These are phyloP conservation scores for Isabelozyma heimii DNA, from an alignment of 805 yeast genomes.

Conservation along the genomic window DNA sequence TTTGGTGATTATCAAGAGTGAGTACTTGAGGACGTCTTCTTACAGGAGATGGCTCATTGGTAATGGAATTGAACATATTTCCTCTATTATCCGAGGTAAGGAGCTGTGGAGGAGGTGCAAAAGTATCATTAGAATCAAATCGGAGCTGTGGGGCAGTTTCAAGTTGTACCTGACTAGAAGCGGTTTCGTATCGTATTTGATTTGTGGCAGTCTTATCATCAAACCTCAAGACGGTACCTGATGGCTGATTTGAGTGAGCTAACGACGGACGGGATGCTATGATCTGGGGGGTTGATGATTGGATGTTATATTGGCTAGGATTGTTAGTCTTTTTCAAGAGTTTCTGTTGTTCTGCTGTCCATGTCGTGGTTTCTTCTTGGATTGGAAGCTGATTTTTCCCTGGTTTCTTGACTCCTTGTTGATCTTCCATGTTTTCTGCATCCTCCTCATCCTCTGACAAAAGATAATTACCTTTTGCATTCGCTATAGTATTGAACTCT, in stretches of 20 bases:
- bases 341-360: conserved; percentile 28
- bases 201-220: background rate
- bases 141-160: conserved; percentile 1
- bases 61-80: conserved; percentile 2
- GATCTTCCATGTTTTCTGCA: conserved; percentile 7
- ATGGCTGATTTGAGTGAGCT: background rate
- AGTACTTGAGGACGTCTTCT: background rate
- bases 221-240: conserved; percentile 1
- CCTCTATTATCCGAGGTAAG: conserved; percentile 4
- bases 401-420: background rate
- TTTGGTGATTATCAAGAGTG: conserved; percentile 13
- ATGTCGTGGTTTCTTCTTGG: conserved; percentile 31
- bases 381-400: conserved; percentile 16
- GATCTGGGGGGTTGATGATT: conserved; percentile 27
- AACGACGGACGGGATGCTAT: conserved; percentile 11
- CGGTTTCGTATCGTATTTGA: background rate
- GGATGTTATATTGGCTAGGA: conserved; percentile 8
- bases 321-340: background rate
- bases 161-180: too few relatives aligned
- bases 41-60: conserved; percentile 9
- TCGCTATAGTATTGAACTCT: conserved; percentile 19
- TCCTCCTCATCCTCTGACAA: conserved; percentile 16
- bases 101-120: conserved; percentile 18
- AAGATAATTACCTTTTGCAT: conserved; percentile 11
- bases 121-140: conserved; percentile 22